A percentile compares a stretch with the other conserved stretches of the same genome.
Conservation (phyloP, 2,329 filamentous ascomycete species). For the Paecilomyces sp. region DNA sequence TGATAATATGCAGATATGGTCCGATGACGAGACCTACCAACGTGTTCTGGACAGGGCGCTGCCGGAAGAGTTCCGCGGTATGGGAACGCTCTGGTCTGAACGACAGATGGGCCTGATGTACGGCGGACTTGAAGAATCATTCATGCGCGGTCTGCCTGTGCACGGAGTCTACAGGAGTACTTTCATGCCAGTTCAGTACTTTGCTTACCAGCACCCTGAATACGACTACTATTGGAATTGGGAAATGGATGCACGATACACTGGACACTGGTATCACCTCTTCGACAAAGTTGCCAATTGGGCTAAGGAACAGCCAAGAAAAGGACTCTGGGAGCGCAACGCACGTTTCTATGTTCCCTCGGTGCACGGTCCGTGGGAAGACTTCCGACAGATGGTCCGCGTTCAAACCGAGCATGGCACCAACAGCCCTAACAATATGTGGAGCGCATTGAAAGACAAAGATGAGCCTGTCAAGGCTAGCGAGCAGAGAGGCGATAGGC, state of each 20-base stretch:
- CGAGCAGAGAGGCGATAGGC: constrained; percentile 44
- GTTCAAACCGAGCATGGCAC: constrained; percentile 67
- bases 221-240: constrained; percentile 83
- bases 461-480: constrained; percentile 17
- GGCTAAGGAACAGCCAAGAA: constrained; percentile 66
- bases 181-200: constrained; percentile 92
- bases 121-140: constrained; percentile 75
- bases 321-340: constrained; percentile 75
- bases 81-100: constrained; percentile 90
- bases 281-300: constrained; percentile 63
- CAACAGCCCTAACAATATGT: constrained; percentile 59
- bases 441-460: constrained; percentile 42
- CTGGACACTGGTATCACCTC: constrained; percentile 75
- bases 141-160: constrained; percentile 63
- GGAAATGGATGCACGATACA: constrained; percentile 76
- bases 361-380: constrained; percentile 70
- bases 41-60: constrained; percentile 62
- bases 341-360: constrained; percentile 69
- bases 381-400: constrained; percentile 70
- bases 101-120: constrained; percentile 89
- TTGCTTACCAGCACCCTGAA: constrained; percentile 71
- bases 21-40: constrained; percentile 66
- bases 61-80: constrained; percentile 77
- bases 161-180: constrained; percentile 90
- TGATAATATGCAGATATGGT: constrained; percentile 71